A percentile compares a stretch with the other conserved stretches of the same genome.
Conservation (phyloP, 352 stramenopile species). For the Vaucheria bursata region DNA sequence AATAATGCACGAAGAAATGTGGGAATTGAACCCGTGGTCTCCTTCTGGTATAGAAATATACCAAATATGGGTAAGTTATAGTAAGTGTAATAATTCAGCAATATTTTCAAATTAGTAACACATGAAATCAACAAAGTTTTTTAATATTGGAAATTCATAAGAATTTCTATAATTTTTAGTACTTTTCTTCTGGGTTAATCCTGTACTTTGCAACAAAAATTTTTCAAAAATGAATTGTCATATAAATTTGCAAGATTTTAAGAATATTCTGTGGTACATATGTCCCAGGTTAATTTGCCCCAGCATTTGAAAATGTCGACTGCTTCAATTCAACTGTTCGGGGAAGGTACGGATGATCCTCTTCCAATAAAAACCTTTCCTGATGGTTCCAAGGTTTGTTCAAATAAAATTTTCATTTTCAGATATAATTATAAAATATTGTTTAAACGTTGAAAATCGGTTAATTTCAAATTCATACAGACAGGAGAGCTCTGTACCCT, state of each 20-base stretch:
- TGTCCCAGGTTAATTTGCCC: constrained; percentile 37
- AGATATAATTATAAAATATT: too few relatives aligned
- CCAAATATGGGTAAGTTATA: constrained; percentile 62
- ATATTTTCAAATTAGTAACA: not conserved
- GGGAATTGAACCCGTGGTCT: constrained; percentile 49
- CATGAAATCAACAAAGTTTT: not conserved
- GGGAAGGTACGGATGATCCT: constrained; percentile 23
- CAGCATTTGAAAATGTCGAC: constrained; percentile 26
- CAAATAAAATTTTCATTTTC: too few relatives aligned
- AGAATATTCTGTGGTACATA: not conserved
- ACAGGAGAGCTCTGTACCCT: too few relatives aligned
- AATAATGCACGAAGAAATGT: constrained; percentile 75
- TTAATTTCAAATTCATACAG: too few relatives aligned
- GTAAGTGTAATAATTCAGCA: not conserved
- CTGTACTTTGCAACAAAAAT: constrained; percentile 3
- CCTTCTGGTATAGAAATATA: constrained; percentile 57
- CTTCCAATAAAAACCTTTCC: constrained; percentile 16
- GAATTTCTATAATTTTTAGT: not conserved
- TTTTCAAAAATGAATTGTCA: too few relatives aligned
- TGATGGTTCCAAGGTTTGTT: constrained; percentile 19
- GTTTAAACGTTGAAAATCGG: too few relatives aligned
- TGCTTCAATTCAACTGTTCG: constrained; percentile 30
- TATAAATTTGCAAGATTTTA: not conserved
- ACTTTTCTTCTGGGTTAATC: not conserved
- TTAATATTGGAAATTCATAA: not conserved